Evolutionary conservation across 768 basidiomycete genomes (phyloP).

Genomic region (Trametes villosa): DNA sequence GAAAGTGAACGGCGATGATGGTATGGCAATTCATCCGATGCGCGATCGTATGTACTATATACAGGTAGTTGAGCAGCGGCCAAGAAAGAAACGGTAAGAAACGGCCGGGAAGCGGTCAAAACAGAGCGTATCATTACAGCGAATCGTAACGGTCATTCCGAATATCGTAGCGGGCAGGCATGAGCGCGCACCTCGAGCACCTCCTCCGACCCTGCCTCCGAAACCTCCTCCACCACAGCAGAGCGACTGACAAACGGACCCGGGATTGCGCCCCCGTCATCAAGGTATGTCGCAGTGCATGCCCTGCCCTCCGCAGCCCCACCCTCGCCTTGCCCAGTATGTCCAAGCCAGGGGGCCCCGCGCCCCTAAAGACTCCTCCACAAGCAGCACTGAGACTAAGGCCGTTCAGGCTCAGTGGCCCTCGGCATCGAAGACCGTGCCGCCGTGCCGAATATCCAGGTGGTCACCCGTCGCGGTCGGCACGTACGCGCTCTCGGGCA

Average conservation of each 20-base stretch:
- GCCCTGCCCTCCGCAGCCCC: neutral
- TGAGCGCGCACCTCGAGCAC: neutral
- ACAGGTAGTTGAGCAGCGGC: neutral
- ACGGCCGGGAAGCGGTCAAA: too few species aligned
- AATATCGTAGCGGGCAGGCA: neutral
- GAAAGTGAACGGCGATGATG: too few species aligned
- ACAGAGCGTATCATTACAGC: neutral
- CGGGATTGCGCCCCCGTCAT: neutral
- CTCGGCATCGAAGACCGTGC: slow-evolving; percentile 82
- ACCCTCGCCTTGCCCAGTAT: neutral
- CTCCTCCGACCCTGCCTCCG: too few species aligned
- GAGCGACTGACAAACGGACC: too few species aligned
- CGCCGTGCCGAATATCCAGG: slow-evolving; percentile 47
- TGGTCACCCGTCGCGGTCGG: slow-evolving; percentile 69
- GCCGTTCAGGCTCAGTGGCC: slow-evolving; percentile 44
- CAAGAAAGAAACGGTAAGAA: too few species aligned
- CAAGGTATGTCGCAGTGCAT: neutral
- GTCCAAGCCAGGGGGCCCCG: too few species aligned
- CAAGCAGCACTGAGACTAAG: too few species aligned
- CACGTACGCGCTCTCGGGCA: slow-evolving; percentile 81
- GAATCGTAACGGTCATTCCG: slow-evolving; percentile 3
- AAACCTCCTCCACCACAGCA: too few species aligned
- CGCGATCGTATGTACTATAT: neutral
- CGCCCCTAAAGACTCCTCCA: too few species aligned
- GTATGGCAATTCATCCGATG: too few species aligned